These are phyloP conservation scores for Amauroascus verrucosus DNA, from an alignment of 2,329 filamentous ascomycete species.

Conservation along the genomic window DNA sequence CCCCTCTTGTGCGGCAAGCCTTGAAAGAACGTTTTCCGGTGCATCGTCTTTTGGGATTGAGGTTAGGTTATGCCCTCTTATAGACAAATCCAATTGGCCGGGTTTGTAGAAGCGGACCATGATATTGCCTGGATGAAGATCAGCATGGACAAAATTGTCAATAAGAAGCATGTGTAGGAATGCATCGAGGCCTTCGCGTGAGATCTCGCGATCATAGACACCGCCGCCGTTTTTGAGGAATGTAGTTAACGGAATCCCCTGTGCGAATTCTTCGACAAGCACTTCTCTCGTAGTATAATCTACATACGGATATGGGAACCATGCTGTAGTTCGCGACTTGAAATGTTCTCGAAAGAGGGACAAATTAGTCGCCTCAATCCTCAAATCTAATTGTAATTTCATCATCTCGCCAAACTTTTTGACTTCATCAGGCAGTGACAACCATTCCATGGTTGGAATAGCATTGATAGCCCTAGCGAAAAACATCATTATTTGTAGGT, in stretches of 20 bases:
- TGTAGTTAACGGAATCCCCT: constrained; percentile 80
- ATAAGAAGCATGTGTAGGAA: constrained; percentile 94
- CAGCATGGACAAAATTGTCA: constrained; percentile 95
- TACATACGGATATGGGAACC: constrained; percentile 89
- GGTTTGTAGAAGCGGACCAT: constrained; percentile 98
- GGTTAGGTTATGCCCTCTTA: constrained; percentile 37
- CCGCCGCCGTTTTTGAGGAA: constrained; percentile 89
- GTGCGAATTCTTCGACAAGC: constrained; percentile 87
- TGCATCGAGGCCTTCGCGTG: constrained; percentile 86
- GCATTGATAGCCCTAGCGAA: constrained; percentile 76
- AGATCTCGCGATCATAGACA: constrained; percentile 86
- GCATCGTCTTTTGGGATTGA: constrained; percentile 47
- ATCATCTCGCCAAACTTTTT: constrained; percentile 96
- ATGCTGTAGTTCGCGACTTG: constrained; percentile 78
- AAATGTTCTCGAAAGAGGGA: constrained; percentile 82
- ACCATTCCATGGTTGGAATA: constrained; percentile 92
- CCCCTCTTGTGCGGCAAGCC: constrained; percentile 63
- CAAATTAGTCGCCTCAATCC: constrained; percentile 88
- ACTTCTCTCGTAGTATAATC: constrained; percentile 89
- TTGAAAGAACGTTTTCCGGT: constrained; percentile 74
- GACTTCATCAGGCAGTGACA: constrained; percentile 91
- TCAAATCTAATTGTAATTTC: constrained; percentile 87
- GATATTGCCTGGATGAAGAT: constrained; percentile 94
- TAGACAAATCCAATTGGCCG: constrained; percentile 55
- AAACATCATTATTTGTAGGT: constrained; percentile 86